Base-by-base conservation (phyloP, 2,329 filamentous ascomycete species). In the Nemania abortiva region DNA sequence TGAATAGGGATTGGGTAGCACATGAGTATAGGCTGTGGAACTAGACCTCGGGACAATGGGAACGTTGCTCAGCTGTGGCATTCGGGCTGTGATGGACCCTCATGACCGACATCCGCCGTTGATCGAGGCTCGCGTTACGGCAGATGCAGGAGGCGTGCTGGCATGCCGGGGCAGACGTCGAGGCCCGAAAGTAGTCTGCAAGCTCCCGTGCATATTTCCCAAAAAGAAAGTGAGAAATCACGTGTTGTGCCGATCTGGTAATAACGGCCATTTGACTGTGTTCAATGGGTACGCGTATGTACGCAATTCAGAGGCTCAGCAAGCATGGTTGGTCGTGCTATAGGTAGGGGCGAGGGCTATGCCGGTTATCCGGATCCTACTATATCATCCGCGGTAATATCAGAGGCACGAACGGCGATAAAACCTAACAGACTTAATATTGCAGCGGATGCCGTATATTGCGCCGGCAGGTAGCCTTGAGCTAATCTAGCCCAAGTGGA, bases 151-250 rank as follows among this genome's bases (percentile, higher is more conserved):
- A 37, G 34, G 34, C 11, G 11, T 37, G 34, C 49, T 6, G 27
- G 22, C 49, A 29, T 27, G 22, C 49, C 49, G 20, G 20, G 24
- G 22, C 49, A 50, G 20, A 52, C 20, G 24, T 29, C 24, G 49
- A n/a, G 24, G 45, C 65, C 65, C 65, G 45, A 62, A 45, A 53
- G 53, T 34, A 47, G 37, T 20, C 65, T 63, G 54, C 54, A 54
- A 22, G 37, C 65, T 49, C 42, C 65, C 65, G 42, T 47, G 3
- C 18, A 47, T 47, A 47, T 47, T 47, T 47, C 42, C 42, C 42
- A 47, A 47, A 47, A 47, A 56, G 18, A n/a, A 56, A 42, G 37
- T 13, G 9, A 50, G 31, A 52, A 39, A 61, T 66, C 64, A 62
- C 45, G 52, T 61, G 57, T 45, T 20, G 42, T 9, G 42, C 42